These are phyloP conservation scores for Alternaria conjuncta DNA, from an alignment of 2,329 filamentous ascomycete species.

Conservation along the genomic window DNA sequence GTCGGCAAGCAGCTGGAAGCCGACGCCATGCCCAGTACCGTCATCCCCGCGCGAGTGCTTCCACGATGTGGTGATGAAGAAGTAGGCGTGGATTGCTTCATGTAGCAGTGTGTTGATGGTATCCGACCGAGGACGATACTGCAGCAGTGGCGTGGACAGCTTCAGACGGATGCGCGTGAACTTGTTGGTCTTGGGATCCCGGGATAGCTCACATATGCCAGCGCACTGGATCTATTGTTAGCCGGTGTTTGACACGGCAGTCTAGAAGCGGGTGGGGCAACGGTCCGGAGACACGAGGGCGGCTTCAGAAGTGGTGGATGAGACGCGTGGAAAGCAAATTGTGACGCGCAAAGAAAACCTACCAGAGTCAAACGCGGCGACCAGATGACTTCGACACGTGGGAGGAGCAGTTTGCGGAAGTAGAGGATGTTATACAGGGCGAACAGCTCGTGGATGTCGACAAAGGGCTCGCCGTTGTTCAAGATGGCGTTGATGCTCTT, in stretches of 20 bases:
- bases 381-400: slow-evolving; percentile 53
- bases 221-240: slow-evolving; percentile 46
- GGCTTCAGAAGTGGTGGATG: slow-evolving; percentile 7
- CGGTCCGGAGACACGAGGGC: slow-evolving; percentile 7
- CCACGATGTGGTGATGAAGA: slow-evolving; percentile 55
- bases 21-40: slow-evolving; percentile 52
- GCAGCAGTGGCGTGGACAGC: slow-evolving; percentile 53
- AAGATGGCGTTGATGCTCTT: slow-evolving; percentile 48
- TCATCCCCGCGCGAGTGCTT: slow-evolving; percentile 51
- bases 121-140: slow-evolving; percentile 53
- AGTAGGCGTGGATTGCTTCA: slow-evolving; percentile 55
- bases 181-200: slow-evolving; percentile 45
- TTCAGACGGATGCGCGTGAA: slow-evolving; percentile 52
- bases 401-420: slow-evolving; percentile 49
- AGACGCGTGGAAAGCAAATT: slow-evolving; percentile 17
- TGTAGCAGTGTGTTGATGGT: slow-evolving; percentile 54
- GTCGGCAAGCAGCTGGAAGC: slow-evolving; percentile 53
- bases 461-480: slow-evolving; percentile 47
- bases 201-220: slow-evolving; percentile 54
- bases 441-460: slow-evolving; percentile 52
- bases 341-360: slow-evolving; percentile 6
- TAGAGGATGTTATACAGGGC: slow-evolving; percentile 51
- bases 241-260: slow-evolving; percentile 15
- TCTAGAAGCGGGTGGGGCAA: slow-evolving; percentile 19
- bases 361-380: slow-evolving; percentile 52